Evolutionary conservation across 1,139 yeast species (phyloP).

Genomic region (Yamadazyma diddensiae): DNA sequence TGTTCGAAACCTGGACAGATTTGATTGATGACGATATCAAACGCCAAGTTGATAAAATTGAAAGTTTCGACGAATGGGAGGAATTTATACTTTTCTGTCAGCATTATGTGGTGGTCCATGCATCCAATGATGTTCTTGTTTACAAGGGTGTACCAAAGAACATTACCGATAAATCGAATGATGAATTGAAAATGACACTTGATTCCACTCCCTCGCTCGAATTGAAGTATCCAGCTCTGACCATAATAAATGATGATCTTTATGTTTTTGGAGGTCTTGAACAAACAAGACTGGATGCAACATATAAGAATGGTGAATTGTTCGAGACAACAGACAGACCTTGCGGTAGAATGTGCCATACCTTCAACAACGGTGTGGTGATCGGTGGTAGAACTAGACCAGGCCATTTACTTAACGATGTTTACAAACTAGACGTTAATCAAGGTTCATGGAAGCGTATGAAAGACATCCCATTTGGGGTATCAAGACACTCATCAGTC

Average conservation of each 20-base stretch:
- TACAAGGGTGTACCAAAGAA: conserved; percentile 2
- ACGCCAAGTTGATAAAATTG: conserved; percentile 42
- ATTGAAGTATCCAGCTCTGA: conserved; percentile 49
- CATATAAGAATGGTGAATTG: conserved; percentile 12
- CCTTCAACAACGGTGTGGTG: conserved; percentile 38
- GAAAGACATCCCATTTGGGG: conserved; percentile 38
- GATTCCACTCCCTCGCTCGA: conserved; percentile 17
- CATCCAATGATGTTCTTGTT: conserved; percentile 38
- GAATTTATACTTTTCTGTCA: conserved; percentile 77
- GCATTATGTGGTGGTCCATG: conserved; percentile 70
- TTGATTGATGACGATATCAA: conserved; percentile 41
- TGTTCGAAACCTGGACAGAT: conserved; percentile 56
- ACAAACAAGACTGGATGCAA: conserved; percentile 36
- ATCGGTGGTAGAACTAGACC: conserved; percentile 75
- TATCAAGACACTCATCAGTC: conserved; percentile 57
- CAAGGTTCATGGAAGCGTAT: conserved; percentile 30
- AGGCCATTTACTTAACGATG: conserved; percentile 35
- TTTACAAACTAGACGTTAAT: conserved; percentile 18
- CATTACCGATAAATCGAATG: conserved; percentile 5
- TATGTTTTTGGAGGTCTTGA: conserved; percentile 56
- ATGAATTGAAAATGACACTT: conserved; percentile 1
- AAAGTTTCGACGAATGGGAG: conserved; percentile 82
- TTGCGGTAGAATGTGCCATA: conserved; percentile 61
- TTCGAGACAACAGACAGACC: conserved; percentile 17
- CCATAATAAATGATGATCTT: conserved; percentile 21